phyloP scores from a whole-genome alignment of 441 rosid species.

The Corymbia citriodora region DNA sequence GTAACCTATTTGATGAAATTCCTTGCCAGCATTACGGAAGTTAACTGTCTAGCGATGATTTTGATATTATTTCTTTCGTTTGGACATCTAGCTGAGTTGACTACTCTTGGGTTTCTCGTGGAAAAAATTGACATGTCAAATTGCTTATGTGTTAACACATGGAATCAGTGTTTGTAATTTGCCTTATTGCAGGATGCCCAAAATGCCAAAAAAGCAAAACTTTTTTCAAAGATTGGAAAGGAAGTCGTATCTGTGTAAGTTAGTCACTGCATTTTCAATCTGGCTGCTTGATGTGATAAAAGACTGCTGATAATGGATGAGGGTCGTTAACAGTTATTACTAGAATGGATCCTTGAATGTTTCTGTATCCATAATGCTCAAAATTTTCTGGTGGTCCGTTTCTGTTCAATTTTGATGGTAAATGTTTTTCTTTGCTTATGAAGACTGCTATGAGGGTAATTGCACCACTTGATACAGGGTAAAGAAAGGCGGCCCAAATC shows the following conservation, averaged over 20 bases:
- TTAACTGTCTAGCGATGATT: background rate
- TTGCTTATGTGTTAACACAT: background rate
- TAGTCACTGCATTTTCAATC: background rate
- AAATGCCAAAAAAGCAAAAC: constrained; percentile 83
- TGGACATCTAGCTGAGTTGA: background rate
- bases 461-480: constrained; percentile 45
- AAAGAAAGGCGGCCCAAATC: constrained; percentile 83
- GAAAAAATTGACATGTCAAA: background rate
- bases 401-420: background rate
- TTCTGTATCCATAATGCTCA: background rate
- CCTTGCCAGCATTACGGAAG: background rate
- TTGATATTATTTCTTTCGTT: background rate
- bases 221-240: constrained; percentile 71
- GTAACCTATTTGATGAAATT: background rate
- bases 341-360: background rate
- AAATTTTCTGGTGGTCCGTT: background rate
- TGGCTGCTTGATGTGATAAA: background rate
- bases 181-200: constrained; percentile 52
- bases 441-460: background rate
- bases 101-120: background rate
- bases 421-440: background rate
- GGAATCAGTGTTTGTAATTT: background rate
- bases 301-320: background rate
- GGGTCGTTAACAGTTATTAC: background rate
- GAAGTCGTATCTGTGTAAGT: constrained; percentile 93